Percentiles rank a stretch among this genome's conserved stretches.
These are phyloP conservation scores for Xylaria sp. DNA, from an alignment of 2,329 filamentous ascomycete genomes.

Conservation along the genomic window DNA sequence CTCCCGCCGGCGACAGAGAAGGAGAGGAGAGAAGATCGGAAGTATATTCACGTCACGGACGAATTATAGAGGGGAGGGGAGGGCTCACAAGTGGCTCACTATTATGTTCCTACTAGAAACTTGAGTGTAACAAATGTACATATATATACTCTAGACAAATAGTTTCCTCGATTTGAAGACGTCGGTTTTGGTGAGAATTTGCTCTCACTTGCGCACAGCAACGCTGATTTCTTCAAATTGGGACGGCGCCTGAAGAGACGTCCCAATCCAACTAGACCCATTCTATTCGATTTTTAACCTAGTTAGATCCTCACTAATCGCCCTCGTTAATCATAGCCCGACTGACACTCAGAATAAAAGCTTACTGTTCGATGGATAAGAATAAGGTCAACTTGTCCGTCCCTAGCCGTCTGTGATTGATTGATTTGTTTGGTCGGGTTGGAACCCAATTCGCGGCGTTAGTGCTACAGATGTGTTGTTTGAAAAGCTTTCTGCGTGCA, in stretches of 20 bases:
- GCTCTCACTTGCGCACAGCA: not conserved
- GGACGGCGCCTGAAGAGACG: not conserved
- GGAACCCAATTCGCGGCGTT: not conserved
- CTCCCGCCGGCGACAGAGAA: constrained; percentile 93
- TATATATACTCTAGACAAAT: constrained; percentile 52
- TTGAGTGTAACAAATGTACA: constrained; percentile 51
- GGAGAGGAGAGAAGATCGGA: constrained; percentile 94
- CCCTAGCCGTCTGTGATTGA: too few relatives aligned
- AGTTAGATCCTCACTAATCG: not conserved
- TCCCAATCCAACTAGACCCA: not conserved
- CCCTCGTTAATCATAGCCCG: not conserved
- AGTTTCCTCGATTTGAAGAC: constrained; percentile 44
- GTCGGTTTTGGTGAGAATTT: constrained; percentile 12
- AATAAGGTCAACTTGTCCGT: not conserved
- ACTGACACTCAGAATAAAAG: not conserved
- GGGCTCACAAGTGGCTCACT: constrained; percentile 38
- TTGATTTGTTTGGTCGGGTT: not conserved
- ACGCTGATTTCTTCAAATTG: not conserved
- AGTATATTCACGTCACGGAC: constrained; percentile 94
- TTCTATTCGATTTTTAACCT: not conserved
- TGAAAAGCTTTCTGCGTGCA: not conserved
- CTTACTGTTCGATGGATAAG: not conserved
- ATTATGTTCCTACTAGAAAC: constrained; percentile 24
- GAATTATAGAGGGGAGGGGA: constrained; percentile 70
- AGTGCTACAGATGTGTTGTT: not conserved